These are phyloP conservation scores for Karstenula rhodostoma DNA, from an alignment of 2,329 filamentous ascomycete species.

Conservation along the genomic window DNA sequence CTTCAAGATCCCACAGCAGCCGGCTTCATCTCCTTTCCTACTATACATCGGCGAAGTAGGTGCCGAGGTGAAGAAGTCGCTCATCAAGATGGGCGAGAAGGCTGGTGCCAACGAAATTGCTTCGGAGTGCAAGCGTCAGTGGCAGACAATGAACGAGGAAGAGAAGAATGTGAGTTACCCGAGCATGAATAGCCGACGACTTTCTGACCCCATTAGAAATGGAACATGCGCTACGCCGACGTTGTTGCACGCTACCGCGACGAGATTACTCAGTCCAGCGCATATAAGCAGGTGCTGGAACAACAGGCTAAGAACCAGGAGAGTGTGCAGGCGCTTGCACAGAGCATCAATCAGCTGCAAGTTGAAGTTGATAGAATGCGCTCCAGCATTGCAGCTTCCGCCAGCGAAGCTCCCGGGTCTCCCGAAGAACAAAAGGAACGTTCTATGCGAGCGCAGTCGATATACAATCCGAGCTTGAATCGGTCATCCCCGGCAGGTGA, in stretches of 20 bases:
- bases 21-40: constrained; percentile 50
- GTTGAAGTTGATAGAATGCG: constrained; percentile 51
- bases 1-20: constrained; percentile 49
- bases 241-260: constrained; percentile 51
- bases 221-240: constrained; percentile 51
- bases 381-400: constrained; percentile 39
- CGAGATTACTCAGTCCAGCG: constrained; percentile 46
- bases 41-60: constrained; percentile 52
- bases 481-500: constrained; percentile 51
- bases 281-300: constrained; percentile 47
- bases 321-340: constrained; percentile 49
- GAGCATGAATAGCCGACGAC: neutral
- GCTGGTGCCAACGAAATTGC: constrained; percentile 52
- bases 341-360: constrained; percentile 52
- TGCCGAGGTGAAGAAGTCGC: constrained; percentile 48
- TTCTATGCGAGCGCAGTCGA: constrained; percentile 38
- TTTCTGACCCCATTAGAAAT: constrained; percentile 44
- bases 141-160: constrained; percentile 50
- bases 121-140: constrained; percentile 49
- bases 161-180: constrained; percentile 44
- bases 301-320: constrained; percentile 50
- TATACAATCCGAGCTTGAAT: constrained; percentile 47
- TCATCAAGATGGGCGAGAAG: constrained; percentile 47
- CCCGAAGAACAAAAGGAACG: constrained; percentile 29
- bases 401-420: constrained; percentile 28